Conservation (phyloP, 805 yeast genomes). For the Debaryomyces hansenii region DNA sequence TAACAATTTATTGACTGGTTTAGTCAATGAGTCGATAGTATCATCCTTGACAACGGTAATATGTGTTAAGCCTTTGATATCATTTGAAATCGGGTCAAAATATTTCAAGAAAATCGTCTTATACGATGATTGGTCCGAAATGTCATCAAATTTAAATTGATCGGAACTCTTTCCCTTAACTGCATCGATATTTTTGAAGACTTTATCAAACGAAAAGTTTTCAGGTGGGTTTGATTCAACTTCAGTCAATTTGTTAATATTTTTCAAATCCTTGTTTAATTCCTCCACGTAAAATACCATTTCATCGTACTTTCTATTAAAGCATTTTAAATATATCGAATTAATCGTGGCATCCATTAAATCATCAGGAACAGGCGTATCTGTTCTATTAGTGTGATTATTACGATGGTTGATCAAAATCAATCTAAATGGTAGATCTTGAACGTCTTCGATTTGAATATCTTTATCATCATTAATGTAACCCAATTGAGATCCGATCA, state of each 20-base stretch:
- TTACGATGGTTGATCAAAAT: slow-evolving; percentile 68
- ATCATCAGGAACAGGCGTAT: slow-evolving; percentile 28
- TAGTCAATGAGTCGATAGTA: slow-evolving; percentile 39
- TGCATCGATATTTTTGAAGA: slow-evolving; percentile 15
- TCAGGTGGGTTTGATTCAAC: slow-evolving; percentile 14
- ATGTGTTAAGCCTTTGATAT: slow-evolving; percentile 68
- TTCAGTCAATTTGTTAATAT: slow-evolving; percentile 22
- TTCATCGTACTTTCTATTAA: slow-evolving; percentile 47
- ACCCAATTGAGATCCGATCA: slow-evolving; percentile 47
- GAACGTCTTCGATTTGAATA: slow-evolving; percentile 3
- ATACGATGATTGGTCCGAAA: slow-evolving; percentile 18
- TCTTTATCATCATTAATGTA: slow-evolving; percentile 23
- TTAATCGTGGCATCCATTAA: slow-evolving; percentile 45
- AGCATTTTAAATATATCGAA: slow-evolving; percentile 48
- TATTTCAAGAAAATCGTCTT: slow-evolving; percentile 55
- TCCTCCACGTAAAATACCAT: slow-evolving; percentile 71
- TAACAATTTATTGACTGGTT: slow-evolving; percentile 42
- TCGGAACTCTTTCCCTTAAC: background rate
- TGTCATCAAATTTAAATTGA: slow-evolving; percentile 10
- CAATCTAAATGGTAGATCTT: slow-evolving; percentile 45
- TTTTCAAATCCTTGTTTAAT: slow-evolving; percentile 37
- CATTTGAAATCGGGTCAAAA: slow-evolving; percentile 58
- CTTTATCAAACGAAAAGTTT: slow-evolving; percentile 22
- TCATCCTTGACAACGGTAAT: slow-evolving; percentile 50
- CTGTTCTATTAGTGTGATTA: slow-evolving; percentile 70